Conservation (phyloP, 2,329 filamentous ascomycete species). For the Fusarium guadeloupense region DNA sequence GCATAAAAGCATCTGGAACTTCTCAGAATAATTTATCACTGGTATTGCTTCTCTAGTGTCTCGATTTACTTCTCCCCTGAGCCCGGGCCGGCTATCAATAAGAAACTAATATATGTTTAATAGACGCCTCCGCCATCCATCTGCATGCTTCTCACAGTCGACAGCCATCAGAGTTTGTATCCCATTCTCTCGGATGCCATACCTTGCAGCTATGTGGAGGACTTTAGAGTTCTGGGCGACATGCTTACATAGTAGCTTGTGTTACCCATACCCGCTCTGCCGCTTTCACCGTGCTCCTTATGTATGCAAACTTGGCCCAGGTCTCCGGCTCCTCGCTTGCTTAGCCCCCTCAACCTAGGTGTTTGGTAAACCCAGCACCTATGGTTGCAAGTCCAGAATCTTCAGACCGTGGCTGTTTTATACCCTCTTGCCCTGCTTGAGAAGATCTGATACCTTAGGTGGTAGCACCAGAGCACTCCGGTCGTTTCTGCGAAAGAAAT, state of each 20-base stretch:
- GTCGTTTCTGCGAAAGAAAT: conserved; percentile 94
- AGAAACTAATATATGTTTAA: conserved; percentile 16
- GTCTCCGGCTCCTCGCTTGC: background rate
- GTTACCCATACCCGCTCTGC: conserved; percentile 5
- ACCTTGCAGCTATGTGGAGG: background rate
- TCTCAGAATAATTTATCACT: conserved; percentile 1
- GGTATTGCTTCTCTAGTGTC: conserved; percentile 15
- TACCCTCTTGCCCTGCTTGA: conserved; percentile 69
- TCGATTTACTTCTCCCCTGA: conserved; percentile 20
- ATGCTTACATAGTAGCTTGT: conserved; percentile 10
- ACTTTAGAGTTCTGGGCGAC: background rate
- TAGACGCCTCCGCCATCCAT: conserved; percentile 22
- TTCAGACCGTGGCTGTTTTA: conserved; percentile 40
- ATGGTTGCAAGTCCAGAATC: conserved; percentile 3
- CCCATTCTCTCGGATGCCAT: background rate
- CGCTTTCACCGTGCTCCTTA: conserved; percentile 1
- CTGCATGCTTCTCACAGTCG: background rate
- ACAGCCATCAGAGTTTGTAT: conserved; percentile 6
- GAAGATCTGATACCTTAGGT: conserved; percentile 85
- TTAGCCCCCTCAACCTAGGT: conserved; percentile 1
- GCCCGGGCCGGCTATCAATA: conserved; percentile 21
- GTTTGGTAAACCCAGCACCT: conserved; percentile 14
- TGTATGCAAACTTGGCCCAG: background rate
- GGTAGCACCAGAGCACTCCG: conserved; percentile 84
- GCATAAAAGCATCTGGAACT: conserved; percentile 9